Conservation (phyloP, 2,329 filamentous ascomycete species). For the Thielaviopsis ethacetica region DNA sequence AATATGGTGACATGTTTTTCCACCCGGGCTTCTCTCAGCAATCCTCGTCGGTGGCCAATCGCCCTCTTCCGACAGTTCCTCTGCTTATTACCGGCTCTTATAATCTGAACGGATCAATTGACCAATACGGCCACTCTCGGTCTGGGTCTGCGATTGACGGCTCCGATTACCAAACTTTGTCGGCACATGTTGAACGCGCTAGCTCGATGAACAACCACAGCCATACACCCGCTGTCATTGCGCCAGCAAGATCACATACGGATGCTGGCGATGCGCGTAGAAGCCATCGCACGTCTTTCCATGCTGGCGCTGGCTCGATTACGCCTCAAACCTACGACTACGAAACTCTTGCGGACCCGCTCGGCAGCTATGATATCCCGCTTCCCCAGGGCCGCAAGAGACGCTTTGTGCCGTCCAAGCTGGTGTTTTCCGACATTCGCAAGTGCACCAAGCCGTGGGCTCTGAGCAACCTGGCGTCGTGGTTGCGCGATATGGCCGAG, state of each 20-base stretch:
- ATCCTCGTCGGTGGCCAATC: conserved; percentile 25
- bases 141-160: conserved; percentile 28
- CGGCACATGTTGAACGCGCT: conserved; percentile 38
- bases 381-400: conserved; percentile 64
- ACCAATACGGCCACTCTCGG: neutral
- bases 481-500: conserved; percentile 80
- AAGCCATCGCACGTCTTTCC: conserved; percentile 33
- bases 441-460: conserved; percentile 87
- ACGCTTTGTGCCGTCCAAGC: conserved; percentile 72
- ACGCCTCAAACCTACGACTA: conserved; percentile 34
- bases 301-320: conserved; percentile 27
- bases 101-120: neutral
- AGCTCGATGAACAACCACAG: conserved; percentile 72
- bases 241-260: conserved; percentile 84
- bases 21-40: conserved; percentile 51
- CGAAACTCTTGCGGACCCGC: conserved; percentile 35
- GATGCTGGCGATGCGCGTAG: conserved; percentile 65
- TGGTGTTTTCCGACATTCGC: conserved; percentile 65
- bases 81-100: conserved; percentile 18
- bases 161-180: conserved; percentile 19
- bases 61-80: conserved; percentile 46
- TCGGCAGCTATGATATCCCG: conserved; percentile 64
- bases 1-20: conserved; percentile 84
- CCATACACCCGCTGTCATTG: conserved; percentile 59
- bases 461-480: conserved; percentile 67